These are phyloP conservation scores for Lasiodiplodia citricola DNA, from an alignment of 2,329 filamentous ascomycete genomes.

Conservation along the genomic window DNA sequence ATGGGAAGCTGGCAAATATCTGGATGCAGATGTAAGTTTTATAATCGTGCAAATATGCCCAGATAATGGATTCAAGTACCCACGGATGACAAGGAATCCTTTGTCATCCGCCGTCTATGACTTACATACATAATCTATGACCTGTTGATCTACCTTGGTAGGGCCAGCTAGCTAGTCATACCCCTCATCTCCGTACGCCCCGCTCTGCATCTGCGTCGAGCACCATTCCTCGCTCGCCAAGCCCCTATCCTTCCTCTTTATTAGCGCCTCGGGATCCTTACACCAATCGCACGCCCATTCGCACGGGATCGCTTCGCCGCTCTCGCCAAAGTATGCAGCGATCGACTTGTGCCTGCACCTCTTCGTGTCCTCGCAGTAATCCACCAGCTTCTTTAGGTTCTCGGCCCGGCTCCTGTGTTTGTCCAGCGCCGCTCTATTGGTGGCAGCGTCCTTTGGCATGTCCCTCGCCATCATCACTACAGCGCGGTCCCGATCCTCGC, in stretches of 20 bases:
- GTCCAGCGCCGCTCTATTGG: conserved; percentile 34
- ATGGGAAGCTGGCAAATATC: too few relatives aligned
- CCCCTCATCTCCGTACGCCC: conserved; percentile 32
- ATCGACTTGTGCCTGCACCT: conserved; percentile 69
- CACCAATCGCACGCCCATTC: conserved; percentile 57
- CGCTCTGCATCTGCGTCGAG: conserved; percentile 51
- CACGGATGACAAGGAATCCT: too few relatives aligned
- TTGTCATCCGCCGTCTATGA: too few relatives aligned
- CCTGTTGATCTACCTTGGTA: too few relatives aligned
- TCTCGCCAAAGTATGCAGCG: conserved; percentile 44
- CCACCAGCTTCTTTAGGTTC: conserved; percentile 64
- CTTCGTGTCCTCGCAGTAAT: conserved; percentile 79
- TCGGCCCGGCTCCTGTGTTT: conserved; percentile 46
- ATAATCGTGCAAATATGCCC: too few relatives aligned
- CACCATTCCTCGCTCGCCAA: conserved; percentile 57
- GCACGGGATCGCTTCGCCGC: conserved; percentile 38
- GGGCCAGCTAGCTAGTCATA: not conserved
- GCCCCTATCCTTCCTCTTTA: conserved; percentile 50
- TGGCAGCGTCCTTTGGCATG: conserved; percentile 48
- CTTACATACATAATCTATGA: too few relatives aligned
- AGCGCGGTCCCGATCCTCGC: conserved; percentile 81
- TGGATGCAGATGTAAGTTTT: too few relatives aligned
- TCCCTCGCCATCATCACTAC: conserved; percentile 58
- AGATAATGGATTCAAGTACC: too few relatives aligned
- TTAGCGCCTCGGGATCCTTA: conserved; percentile 50